Evolutionary conservation across 2,329 filamentous ascomycete genomes (phyloP), one percentile per base, ranked within the genome.

Genomic region (Salinomyces thailandicus): DNA sequence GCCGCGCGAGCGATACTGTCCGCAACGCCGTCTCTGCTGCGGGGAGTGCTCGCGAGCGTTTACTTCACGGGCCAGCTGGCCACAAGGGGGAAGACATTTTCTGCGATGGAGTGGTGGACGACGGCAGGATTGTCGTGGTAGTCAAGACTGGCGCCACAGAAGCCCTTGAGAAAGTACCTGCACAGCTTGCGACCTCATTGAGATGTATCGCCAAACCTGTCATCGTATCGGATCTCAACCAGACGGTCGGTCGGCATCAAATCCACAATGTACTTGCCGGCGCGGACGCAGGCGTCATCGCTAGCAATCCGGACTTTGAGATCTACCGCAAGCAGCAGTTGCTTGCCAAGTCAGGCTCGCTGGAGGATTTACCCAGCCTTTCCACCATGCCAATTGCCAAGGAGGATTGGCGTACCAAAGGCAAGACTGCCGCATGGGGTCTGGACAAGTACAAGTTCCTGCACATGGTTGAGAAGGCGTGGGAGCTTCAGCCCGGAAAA

Each of bases 91-190:
- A 24, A 7, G 7, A 24, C 7, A 7, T 24, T n/a, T 24, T 24
- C 27, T 30, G 27, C 14, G 27, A n/a, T 14, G 27, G 14, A 8
- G 11, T 13, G 8, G 11, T 14, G 31, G 31, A 15, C 31, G 17
- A 33, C 12, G 31, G 3, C 11, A 33, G 15, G 17, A 33, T 75
- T 35, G 67, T 73, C 43, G 62, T 76, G 17, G 57, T 73, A 9
- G 54, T 76, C 37, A 70, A 71, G 48, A 76, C 72, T 2, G 72
- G 71, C 36, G 71, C 72, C 9, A 70, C 69, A 9, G 71, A 75
- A 45, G 62, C 68, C 3, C 53, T 60, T 36, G 60, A 66, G 12
- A 72, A 71, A 48, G 61, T 76, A 2, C 68, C 71, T 1, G 53
- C 64, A 3, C 71, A 73, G 45, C 66, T 73, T 42, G 14, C 19